Percentiles rank a stretch among this genome's conserved stretches.
phyloP scores from a whole-genome alignment of 371 early-diverging fungal genomes.

The Circinella umbellata region DNA sequence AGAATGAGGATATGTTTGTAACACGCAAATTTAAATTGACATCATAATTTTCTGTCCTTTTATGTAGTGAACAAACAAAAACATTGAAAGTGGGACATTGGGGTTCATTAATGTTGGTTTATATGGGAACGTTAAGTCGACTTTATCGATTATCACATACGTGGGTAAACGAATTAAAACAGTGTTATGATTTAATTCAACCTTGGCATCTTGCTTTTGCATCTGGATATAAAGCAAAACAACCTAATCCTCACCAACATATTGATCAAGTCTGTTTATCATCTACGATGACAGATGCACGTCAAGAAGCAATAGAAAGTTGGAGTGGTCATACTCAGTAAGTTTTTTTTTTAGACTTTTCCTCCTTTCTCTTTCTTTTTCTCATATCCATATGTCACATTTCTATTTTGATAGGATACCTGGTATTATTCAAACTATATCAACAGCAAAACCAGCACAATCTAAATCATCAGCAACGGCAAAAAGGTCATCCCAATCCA shows the following conservation, averaged over 20 bases:
- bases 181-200: constrained; percentile 39
- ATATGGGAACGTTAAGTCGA: constrained; percentile 43
- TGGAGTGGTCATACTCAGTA: constrained; percentile 17
- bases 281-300: constrained; percentile 6
- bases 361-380: too few relatives aligned
- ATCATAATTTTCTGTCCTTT: background rate
- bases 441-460: background rate
- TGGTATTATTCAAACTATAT: constrained; percentile 12
- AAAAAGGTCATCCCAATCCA: too few relatives aligned
- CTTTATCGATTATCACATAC: constrained; percentile 31
- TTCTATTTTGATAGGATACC: constrained; percentile 11
- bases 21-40: background rate
- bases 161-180: constrained; percentile 37
- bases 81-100: constrained; percentile 42
- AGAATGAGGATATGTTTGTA: background rate
- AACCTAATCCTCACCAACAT: background rate
- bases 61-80: constrained; percentile 33
- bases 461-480: background rate
- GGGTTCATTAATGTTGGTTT: constrained; percentile 37
- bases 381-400: background rate
- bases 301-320: constrained; percentile 8
- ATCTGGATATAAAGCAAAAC: constrained; percentile 27
- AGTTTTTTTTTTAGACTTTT: background rate
- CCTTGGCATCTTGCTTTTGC: constrained; percentile 41
- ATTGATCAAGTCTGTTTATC: constrained; percentile 16